Base-by-base conservation (phyloP, 257 asterid genomes). In the Solanum bulbocastanum region DNA sequence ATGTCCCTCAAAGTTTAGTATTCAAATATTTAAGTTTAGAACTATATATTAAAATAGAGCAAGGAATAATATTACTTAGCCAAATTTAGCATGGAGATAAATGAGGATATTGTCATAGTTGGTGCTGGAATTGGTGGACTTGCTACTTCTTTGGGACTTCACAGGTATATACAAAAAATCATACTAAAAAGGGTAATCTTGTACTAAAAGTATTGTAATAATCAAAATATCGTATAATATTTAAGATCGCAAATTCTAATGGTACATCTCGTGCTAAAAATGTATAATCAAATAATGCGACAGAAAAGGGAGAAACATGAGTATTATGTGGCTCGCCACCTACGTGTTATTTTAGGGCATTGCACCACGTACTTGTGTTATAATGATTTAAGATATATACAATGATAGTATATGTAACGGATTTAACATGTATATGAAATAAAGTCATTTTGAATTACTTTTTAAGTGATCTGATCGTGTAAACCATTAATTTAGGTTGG, bases 111-210 rank as follows among this genome's bases (percentile, higher is more conserved):
- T 85, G 92, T 92, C 66, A 92, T 92, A 72, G 90, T 90, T 62
- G 93, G 92, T 40, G 94, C 91, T 89, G 94, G 94, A 58, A 86
- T 90, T 75, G 90, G 91, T 86, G 93, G 93, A 87, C 91, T 92
- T 27, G 83, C 91, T 3, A 89, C 92, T 14, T 86, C 94, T 75
- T 25, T 90, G 73, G 92, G 90, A 33, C 93, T 92, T 85, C 92
- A 90, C 90, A 92, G 92, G 94, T 92, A 74, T 92, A 74, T 37
- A 22, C 1, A 74, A 60, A 60, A 49, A 9, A 6, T 25, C 20
- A 8, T 32, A 32, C 0, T 36, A n/a, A 39, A 16, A 27, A 2
- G 14, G 18, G 5, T 3, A 18, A 40, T 35, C 1, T 32, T 37
- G 40, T 5, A 4, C 30, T 10, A 49, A 73, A 73, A 1, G 5